phyloP scores from a whole-genome alignment of 148 eudicot species.

The Rhododendron ovatum region DNA sequence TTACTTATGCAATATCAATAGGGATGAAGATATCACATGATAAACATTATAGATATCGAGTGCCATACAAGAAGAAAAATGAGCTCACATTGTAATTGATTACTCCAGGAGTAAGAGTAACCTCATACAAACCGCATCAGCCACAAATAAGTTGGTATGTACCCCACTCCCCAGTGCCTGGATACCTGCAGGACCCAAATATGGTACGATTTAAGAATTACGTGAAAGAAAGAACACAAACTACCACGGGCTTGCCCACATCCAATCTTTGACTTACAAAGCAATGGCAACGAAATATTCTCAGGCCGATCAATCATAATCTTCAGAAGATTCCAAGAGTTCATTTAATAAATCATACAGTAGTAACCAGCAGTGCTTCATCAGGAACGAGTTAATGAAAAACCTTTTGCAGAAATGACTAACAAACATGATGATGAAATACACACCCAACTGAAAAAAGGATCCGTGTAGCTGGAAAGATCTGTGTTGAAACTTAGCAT shows the following conservation, averaged over 20 bases:
- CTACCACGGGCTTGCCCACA: neutral
- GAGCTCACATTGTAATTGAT: conserved; percentile 59
- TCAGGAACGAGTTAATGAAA: neutral
- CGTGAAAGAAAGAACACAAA: neutral
- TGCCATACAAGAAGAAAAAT: neutral
- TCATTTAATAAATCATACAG: neutral
- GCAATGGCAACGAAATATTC: neutral
- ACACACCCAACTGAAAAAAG: neutral
- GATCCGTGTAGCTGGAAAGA: neutral
- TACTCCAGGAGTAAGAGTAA: conserved; percentile 86
- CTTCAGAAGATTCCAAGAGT: neutral
- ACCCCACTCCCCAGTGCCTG: conserved; percentile 74
- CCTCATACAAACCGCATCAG: conserved; percentile 90
- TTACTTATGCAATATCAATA: neutral
- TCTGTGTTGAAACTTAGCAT: neutral
- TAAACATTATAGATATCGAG: neutral
- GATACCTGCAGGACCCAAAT: conserved; percentile 25
- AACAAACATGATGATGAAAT: neutral
- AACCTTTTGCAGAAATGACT: neutral
- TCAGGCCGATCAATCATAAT: neutral
- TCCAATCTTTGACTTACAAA: neutral
- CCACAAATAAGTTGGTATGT: conserved; percentile 83
- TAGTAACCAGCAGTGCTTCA: neutral
- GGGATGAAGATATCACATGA: neutral
- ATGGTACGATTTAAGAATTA: neutral